A percentile compares a stretch with the other conserved stretches of the same genome.
These are phyloP conservation scores for Alternaria burnsii DNA, from an alignment of 2,329 filamentous ascomycete species.

Conservation along the genomic window DNA sequence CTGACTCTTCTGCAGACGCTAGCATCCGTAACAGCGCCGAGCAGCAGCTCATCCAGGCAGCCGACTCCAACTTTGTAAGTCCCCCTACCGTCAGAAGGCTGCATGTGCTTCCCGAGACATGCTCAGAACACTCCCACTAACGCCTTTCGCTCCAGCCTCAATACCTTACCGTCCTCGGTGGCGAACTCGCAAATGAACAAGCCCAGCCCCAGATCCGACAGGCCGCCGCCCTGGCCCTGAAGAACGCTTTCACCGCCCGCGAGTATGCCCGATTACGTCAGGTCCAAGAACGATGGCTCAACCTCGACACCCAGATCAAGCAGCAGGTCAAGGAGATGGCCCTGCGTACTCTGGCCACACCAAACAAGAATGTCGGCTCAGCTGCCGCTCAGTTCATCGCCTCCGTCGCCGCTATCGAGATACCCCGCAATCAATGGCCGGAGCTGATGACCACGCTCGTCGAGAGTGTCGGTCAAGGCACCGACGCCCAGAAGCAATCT, in stretches of 20 bases:
- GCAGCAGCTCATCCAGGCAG: slow-evolving; percentile 90
- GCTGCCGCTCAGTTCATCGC: slow-evolving; percentile 95
- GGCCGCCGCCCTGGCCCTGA: slow-evolving; percentile 93
- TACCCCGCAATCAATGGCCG: slow-evolving; percentile 91
- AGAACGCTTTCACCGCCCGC: slow-evolving; percentile 97
- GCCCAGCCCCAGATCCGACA: slow-evolving; percentile 85
- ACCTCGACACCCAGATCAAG: slow-evolving; percentile 83
- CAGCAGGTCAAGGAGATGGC: slow-evolving; percentile 86
- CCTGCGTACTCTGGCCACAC: slow-evolving; percentile 84
- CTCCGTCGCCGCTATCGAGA: slow-evolving; percentile 91
- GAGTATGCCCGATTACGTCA: slow-evolving; percentile 87
- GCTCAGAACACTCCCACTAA: slow-evolving; percentile 40
- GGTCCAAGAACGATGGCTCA: slow-evolving; percentile 92
- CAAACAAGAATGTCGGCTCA: slow-evolving; percentile 82
- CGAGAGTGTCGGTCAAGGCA: slow-evolving; percentile 88
- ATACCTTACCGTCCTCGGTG: slow-evolving; percentile 84
- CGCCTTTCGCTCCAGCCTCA: slow-evolving; percentile 69
- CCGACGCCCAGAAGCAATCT: slow-evolving; percentile 89
- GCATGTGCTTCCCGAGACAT: slow-evolving; percentile 19
- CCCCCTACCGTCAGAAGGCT: slow-evolving; percentile 35
- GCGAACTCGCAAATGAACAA: slow-evolving; percentile 91
- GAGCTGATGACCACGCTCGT: slow-evolving; percentile 90
- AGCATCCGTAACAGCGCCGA: slow-evolving; percentile 89
- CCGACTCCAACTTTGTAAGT: slow-evolving; percentile 95
- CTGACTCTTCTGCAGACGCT: slow-evolving; percentile 72